phyloP scores from a whole-genome alignment of 768 basidiomycete genomes.

The Candolleomyces eurysporus region DNA sequence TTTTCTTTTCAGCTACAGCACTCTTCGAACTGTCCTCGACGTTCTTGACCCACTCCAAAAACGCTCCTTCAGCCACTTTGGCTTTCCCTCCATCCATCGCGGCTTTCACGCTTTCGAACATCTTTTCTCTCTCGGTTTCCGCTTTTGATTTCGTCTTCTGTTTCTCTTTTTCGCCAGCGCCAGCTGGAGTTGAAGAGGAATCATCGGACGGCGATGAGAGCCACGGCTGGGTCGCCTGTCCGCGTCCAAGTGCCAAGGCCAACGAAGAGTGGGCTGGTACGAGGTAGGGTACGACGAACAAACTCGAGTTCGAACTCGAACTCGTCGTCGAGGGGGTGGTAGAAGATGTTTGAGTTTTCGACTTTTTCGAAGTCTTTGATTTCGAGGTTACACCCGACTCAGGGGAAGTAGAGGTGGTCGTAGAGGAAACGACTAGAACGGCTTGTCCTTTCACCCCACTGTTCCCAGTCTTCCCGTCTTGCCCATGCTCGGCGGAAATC shows the following conservation, averaged over 20 bases:
- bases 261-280: conserved; percentile 58
- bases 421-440: conserved; percentile 46
- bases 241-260: conserved; percentile 59
- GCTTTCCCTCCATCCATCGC: conserved; percentile 43
- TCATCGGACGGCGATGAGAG: conserved; percentile 14
- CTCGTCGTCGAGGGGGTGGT: no score
- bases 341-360: no score
- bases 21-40: conserved; percentile 20
- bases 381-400: conserved; percentile 16
- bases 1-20: conserved; percentile 1
- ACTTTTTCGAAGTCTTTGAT: no score
- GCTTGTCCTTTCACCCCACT: conserved; percentile 37
- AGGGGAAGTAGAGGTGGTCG: not conserved
- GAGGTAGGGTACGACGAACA: conserved; percentile 59
- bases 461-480: not conserved
- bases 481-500: no score
- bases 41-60: conserved; percentile 58
- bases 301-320: conserved; percentile 31
- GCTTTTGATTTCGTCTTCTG: conserved; percentile 8
- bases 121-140: conserved; percentile 22
- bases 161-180: not conserved
- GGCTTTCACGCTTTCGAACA: conserved; percentile 36
- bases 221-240: conserved; percentile 42
- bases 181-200: no score
- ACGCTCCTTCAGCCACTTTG: conserved; percentile 55